phyloP scores from a whole-genome alignment of 257 asterid species.

The Anisodus acutangulus region DNA sequence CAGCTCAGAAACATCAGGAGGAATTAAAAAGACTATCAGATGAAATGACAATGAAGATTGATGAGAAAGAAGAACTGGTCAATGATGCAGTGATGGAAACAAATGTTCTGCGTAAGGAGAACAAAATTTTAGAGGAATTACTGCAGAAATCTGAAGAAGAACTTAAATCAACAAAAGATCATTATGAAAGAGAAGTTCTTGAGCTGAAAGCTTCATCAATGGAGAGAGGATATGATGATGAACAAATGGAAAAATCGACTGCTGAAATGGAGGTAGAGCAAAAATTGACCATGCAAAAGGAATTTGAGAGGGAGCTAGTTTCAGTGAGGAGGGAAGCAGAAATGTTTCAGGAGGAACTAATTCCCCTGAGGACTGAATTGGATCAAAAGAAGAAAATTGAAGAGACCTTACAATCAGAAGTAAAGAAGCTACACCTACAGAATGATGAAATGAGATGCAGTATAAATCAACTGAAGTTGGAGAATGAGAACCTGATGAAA shows the following conservation, averaged over 20 bases:
- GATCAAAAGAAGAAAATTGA: constrained; percentile 65
- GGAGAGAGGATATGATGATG: constrained; percentile 37
- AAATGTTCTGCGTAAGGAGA: constrained; percentile 57
- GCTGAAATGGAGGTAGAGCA: constrained; percentile 41
- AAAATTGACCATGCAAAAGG: constrained; percentile 57
- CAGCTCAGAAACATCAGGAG: constrained; percentile 64
- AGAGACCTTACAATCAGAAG: constrained; percentile 64
- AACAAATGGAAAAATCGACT: constrained; percentile 35
- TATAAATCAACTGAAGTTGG: constrained; percentile 53
- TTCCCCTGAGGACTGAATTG: constrained; percentile 57
- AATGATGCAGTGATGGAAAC: constrained; percentile 60
- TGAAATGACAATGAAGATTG: constrained; percentile 63
- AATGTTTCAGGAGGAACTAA: constrained; percentile 49
- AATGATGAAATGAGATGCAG: constrained; percentile 56
- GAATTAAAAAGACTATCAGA: constrained; percentile 67
- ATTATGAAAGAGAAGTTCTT: constrained; percentile 47
- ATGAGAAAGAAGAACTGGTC: constrained; percentile 67
- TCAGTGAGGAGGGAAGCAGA: constrained; percentile 63
- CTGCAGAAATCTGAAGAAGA: constrained; percentile 69
- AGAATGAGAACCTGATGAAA: constrained; percentile 65
- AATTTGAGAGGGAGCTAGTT: constrained; percentile 53
- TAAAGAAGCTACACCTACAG: constrained; percentile 58
- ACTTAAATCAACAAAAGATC: constrained; percentile 48
- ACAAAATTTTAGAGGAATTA: constrained; percentile 60
- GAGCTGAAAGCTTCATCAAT: constrained; percentile 21